Evolutionary conservation across 2,329 filamentous ascomycete genomes (phyloP).

Genomic region (Aspergillus texensis): DNA sequence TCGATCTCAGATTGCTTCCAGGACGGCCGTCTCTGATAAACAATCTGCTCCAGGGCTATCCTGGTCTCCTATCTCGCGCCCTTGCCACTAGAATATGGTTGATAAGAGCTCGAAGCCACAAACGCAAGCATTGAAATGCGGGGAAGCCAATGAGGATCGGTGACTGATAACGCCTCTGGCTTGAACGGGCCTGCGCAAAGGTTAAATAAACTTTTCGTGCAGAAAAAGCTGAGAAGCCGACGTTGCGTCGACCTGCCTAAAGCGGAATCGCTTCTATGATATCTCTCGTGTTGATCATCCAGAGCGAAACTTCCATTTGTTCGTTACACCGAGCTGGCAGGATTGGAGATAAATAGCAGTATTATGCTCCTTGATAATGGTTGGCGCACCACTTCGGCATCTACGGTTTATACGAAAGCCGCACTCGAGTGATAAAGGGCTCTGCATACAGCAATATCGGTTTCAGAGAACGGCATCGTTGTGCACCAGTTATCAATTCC

Average conservation of each 20-base stretch:
- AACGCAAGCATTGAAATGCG: background rate
- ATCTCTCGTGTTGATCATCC: background rate
- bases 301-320: background rate
- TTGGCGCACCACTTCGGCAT: background rate
- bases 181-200: background rate
- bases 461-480: background rate
- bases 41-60: background rate
- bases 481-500: background rate
- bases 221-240: background rate
- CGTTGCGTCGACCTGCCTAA: constrained; percentile 25
- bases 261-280: constrained; percentile 1
- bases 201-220: background rate
- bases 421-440: background rate
- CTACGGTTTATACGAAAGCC: background rate
- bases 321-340: background rate
- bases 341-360: background rate
- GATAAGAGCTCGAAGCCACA: background rate
- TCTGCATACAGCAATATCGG: background rate
- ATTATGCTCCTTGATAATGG: background rate
- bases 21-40: background rate
- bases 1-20: background rate
- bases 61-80: background rate
- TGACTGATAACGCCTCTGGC: background rate
- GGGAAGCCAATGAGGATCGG: background rate
- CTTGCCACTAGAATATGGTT: background rate